Evolutionary conservation across 1,139 yeast genomes (phyloP).

Genomic region (Taiozyma onychis): DNA sequence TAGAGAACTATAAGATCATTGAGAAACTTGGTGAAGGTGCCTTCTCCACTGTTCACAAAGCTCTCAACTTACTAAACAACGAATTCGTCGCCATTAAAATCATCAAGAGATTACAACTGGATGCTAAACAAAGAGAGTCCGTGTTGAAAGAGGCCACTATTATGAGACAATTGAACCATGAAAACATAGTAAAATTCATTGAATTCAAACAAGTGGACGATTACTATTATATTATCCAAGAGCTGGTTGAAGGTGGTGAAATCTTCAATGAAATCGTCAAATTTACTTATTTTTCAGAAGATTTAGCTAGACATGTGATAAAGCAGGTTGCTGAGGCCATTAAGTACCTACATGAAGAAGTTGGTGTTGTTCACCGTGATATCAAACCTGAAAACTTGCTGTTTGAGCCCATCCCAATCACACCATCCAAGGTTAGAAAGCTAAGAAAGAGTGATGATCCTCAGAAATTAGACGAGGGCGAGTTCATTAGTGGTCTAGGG

Average conservation of each 20-base stretch:
- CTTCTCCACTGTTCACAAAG: constrained; percentile 80
- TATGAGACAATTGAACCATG: constrained; percentile 69
- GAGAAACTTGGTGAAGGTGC: constrained; percentile 79
- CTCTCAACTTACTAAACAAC: constrained; percentile 42
- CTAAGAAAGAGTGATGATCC: constrained; percentile 77
- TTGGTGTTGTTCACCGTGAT: constrained; percentile 91
- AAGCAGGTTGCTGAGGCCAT: constrained; percentile 80
- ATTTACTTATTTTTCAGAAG: constrained; percentile 85
- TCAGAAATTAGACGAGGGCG: constrained; percentile 82
- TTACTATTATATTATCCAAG: constrained; percentile 62
- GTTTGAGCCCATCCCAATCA: constrained; percentile 62
- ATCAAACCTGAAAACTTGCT: constrained; percentile 91
- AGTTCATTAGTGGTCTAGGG: constrained; percentile 69
- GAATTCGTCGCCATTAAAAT: constrained; percentile 75
- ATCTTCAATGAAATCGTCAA: constrained; percentile 90
- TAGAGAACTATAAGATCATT: constrained; percentile 26
- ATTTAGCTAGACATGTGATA: constrained; percentile 78
- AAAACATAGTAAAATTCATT: constrained; percentile 64
- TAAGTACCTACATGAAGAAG: constrained; percentile 70
- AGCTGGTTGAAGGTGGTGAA: constrained; percentile 89
- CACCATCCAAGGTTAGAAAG: constrained; percentile 33
- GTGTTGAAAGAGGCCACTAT: constrained; percentile 82
- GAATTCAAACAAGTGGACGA: constrained; percentile 45
- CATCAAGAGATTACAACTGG: constrained; percentile 64
- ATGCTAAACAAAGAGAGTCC: constrained; percentile 46